These are phyloP conservation scores for Paecilomyces sp. DNA, from an alignment of 2,329 filamentous ascomycete species.

Conservation along the genomic window DNA sequence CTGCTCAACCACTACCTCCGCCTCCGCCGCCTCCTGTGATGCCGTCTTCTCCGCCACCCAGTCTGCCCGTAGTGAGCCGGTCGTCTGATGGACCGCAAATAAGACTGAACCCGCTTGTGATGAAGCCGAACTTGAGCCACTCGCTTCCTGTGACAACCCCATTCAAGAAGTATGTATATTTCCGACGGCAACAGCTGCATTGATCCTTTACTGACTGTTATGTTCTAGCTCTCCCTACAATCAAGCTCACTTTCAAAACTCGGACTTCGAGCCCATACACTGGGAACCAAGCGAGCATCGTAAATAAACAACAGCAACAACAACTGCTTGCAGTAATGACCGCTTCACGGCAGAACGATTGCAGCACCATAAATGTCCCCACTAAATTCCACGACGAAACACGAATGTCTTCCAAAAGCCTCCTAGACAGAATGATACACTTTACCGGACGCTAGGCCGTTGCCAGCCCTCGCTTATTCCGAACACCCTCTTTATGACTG, in stretches of 20 bases:
- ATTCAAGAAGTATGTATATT: constrained; percentile 32
- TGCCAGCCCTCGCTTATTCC: not conserved
- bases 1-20: constrained; percentile 18
- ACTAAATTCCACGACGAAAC: not conserved
- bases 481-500: not conserved
- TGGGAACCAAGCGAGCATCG: constrained; percentile 35
- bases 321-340: not conserved
- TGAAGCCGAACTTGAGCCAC: constrained; percentile 33
- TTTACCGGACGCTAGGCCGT: not conserved
- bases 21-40: constrained; percentile 16
- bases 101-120: constrained; percentile 34
- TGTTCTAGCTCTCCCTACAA: constrained; percentile 34
- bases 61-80: constrained; percentile 21
- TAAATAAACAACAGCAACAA: constrained; percentile 12
- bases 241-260: constrained; percentile 40
- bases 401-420: not conserved
- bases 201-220: constrained; percentile 1
- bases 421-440: not conserved
- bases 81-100: constrained; percentile 33
- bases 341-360: not conserved
- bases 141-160: constrained; percentile 33
- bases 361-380: not conserved
- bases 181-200: not conserved
- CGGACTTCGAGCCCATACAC: constrained; percentile 39
- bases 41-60: constrained; percentile 19